A percentile compares a stretch with the other conserved stretches of the same genome.
phyloP scores from a whole-genome alignment of 805 yeast species.

The Cyberlindnera suaveolens region DNA sequence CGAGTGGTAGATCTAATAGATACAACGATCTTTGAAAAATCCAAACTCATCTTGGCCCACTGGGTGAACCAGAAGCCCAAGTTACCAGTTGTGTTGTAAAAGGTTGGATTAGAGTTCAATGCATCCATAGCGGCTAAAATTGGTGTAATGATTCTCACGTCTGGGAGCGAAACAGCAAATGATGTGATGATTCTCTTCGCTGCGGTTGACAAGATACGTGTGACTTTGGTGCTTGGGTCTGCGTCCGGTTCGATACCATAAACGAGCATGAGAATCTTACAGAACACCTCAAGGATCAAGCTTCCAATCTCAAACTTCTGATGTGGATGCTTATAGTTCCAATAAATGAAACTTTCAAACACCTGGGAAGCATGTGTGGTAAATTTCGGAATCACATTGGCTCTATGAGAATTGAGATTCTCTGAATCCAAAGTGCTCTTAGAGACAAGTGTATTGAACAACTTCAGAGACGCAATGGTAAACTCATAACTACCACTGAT shows the following conservation, averaged over 20 bases:
- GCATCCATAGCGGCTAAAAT: conserved; percentile 44
- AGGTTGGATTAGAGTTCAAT: conserved; percentile 30
- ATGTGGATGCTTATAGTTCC: conserved; percentile 52
- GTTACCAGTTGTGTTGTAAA: conserved; percentile 36
- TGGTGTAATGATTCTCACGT: conserved; percentile 49
- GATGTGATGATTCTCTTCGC: conserved; percentile 45
- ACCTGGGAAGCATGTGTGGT: conserved; percentile 54
- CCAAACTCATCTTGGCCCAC: conserved; percentile 46
- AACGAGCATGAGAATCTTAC: conserved; percentile 44
- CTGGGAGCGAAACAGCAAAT: conserved; percentile 49
- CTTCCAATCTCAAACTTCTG: conserved; percentile 62
- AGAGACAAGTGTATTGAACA: conserved; percentile 46
- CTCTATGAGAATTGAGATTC: conserved; percentile 34
- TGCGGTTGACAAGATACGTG: conserved; percentile 44
- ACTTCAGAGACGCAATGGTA: conserved; percentile 51
- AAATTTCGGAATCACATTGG: conserved; percentile 49
- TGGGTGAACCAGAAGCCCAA: conserved; percentile 41
- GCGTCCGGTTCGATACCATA: conserved; percentile 46
- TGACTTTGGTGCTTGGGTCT: conserved; percentile 34
- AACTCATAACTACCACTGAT: conserved; percentile 61
- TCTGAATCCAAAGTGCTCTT: conserved; percentile 40
- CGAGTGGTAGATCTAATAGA: conserved; percentile 47
- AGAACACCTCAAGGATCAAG: conserved; percentile 46
- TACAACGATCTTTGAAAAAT: conserved; percentile 51
- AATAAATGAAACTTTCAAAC: conserved; percentile 66